These are phyloP conservation scores for Podospora conica DNA, from an alignment of 495 filamentous ascomycete genomes.

Conservation along the genomic window DNA sequence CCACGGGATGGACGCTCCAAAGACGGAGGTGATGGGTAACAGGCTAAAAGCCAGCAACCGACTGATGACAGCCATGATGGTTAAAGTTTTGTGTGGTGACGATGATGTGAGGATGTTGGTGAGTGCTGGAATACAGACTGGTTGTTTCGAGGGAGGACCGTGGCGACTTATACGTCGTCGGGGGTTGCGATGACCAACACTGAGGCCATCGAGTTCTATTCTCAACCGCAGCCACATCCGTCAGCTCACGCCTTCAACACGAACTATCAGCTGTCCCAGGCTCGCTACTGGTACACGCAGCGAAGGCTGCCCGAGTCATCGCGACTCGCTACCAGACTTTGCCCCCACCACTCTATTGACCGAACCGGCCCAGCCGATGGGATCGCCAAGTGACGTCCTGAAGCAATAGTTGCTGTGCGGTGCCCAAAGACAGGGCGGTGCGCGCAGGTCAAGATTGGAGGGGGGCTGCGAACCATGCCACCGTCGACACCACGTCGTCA, in stretches of 20 bases:
- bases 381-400: background rate
- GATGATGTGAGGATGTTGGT: background rate
- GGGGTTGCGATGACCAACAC: background rate
- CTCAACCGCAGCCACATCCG: background rate
- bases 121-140: background rate
- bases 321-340: conserved; percentile 1
- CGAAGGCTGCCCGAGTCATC: background rate
- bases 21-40: background rate
- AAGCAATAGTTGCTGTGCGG: conserved; percentile 4
- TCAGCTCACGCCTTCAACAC: background rate
- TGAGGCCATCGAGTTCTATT: background rate
- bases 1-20: conserved; percentile 4
- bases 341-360: background rate
- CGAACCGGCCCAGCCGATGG: background rate
- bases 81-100: background rate
- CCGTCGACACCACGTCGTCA: background rate
- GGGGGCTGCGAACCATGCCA: background rate
- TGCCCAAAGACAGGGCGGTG: background rate
- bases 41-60: conserved; percentile 6
- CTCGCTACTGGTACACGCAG: background rate
- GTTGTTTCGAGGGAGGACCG: background rate
- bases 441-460: conserved; percentile 1
- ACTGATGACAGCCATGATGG: background rate
- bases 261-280: background rate
- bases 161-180: background rate